Evolutionary conservation across 1,284 basidiomycete genomes (phyloP).

Genomic region (Ceratobasidium sp.): DNA sequence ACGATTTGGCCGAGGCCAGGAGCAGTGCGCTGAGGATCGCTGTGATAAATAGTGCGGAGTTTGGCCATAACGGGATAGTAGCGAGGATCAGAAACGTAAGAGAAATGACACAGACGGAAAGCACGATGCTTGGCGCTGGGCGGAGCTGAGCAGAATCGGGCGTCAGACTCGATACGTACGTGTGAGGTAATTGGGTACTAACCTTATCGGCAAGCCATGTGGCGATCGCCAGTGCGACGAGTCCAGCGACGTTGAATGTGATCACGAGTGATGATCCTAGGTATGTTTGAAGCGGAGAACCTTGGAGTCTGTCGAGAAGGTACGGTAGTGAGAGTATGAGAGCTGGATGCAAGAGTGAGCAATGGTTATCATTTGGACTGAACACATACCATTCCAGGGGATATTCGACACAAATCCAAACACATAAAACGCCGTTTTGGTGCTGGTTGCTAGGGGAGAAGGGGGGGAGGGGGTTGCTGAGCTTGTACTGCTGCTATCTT

Average conservation of each 20-base stretch:
- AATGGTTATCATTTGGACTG: not conserved
- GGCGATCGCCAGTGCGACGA: not conserved
- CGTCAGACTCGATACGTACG: too few relatives aligned
- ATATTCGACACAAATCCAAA: not conserved
- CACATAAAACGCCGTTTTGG: not conserved
- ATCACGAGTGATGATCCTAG: not conserved
- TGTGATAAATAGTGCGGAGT: not conserved
- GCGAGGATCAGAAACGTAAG: not conserved
- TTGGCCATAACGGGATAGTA: not conserved
- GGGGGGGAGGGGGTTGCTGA: not conserved
- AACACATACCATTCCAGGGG: not conserved
- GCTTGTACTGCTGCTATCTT: not conserved
- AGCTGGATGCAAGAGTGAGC: too few relatives aligned
- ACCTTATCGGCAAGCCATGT: slow-evolving; percentile 19
- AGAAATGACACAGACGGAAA: not conserved
- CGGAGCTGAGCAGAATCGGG: not conserved
- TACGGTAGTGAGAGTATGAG: not conserved
- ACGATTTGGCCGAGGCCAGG: not conserved
- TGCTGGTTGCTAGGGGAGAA: not conserved
- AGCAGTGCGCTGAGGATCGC: not conserved
- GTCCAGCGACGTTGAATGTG: not conserved
- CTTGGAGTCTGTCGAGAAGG: not conserved
- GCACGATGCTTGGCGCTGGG: not conserved
- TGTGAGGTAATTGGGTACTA: not conserved
- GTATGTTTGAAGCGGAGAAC: not conserved